These are phyloP conservation scores for Lactarius akahatsu DNA, from an alignment of 768 basidiomycete genomes.

Conservation along the genomic window DNA sequence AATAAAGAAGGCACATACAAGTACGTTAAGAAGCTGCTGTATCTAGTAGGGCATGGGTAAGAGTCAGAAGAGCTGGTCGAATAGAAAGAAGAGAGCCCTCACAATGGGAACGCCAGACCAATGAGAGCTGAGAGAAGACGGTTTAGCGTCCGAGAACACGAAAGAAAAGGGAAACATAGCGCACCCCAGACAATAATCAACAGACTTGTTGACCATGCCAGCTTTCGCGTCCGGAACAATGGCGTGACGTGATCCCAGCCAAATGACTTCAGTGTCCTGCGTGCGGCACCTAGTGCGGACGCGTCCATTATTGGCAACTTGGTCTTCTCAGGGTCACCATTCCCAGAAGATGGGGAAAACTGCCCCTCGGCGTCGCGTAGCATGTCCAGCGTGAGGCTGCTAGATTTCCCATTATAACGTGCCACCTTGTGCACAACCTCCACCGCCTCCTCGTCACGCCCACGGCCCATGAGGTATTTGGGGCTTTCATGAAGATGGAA, in stretches of 20 bases:
- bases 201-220: slow-evolving; percentile 51
- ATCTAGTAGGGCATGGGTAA: slow-evolving; percentile 33
- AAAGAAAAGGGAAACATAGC: slow-evolving; percentile 7
- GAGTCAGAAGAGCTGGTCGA: background rate
- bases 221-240: slow-evolving; percentile 49
- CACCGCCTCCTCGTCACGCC: slow-evolving; percentile 60
- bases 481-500: slow-evolving; percentile 72
- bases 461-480: slow-evolving; percentile 69
- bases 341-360: slow-evolving; percentile 10
- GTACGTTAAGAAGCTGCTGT: slow-evolving; percentile 54
- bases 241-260: slow-evolving; percentile 45
- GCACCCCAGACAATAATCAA: slow-evolving; percentile 55
- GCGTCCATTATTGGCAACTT: slow-evolving; percentile 35
- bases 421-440: slow-evolving; percentile 63
- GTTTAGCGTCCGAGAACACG: background rate
- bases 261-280: slow-evolving; percentile 42
- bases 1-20: slow-evolving; percentile 40
- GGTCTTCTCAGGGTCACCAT: slow-evolving; percentile 22
- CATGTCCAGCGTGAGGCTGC: slow-evolving; percentile 51
- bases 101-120: slow-evolving; percentile 74
- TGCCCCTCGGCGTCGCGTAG: slow-evolving; percentile 36
- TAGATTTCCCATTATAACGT: slow-evolving; percentile 53
- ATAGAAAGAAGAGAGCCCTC: slow-evolving; percentile 29
- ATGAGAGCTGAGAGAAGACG: slow-evolving; percentile 53
- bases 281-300: slow-evolving; percentile 40